Evolutionary conservation across 306 rosid species (phyloP).

Genomic region (Cicer chorassanicum): DNA sequence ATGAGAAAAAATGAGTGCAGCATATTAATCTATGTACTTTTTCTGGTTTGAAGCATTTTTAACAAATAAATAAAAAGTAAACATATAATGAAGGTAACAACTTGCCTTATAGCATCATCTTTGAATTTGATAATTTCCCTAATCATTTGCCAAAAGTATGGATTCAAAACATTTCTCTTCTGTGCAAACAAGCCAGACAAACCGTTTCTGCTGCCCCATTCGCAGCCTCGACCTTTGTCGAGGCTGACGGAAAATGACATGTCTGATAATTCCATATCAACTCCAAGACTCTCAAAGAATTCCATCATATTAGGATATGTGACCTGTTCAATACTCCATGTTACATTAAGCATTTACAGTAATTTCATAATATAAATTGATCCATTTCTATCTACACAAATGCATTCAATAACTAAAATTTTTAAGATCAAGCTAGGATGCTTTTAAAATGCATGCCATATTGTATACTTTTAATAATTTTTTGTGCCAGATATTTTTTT

Average conservation of each 20-base stretch:
- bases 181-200: constrained; percentile 79
- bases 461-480: not conserved
- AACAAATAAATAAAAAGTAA: not conserved
- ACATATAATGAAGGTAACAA: not conserved
- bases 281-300: constrained; percentile 79
- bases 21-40: constrained; percentile 2
- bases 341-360: constrained; percentile 29
- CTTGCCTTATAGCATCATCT: constrained; percentile 71
- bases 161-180: constrained; percentile 70
- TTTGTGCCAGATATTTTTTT: too few species aligned
- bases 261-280: constrained; percentile 83
- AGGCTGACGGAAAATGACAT: constrained; percentile 86
- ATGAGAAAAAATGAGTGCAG: constrained; percentile 10
- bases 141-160: constrained; percentile 81
- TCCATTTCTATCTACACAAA: constrained; percentile 1
- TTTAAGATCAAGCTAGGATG: not conserved
- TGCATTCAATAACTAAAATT: constrained; percentile 13
- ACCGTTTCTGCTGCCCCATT: constrained; percentile 92
- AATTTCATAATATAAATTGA: not conserved
- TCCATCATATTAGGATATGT: constrained; percentile 96
- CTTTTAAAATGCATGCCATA: not conserved
- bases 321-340: constrained; percentile 62
- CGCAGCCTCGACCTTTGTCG: constrained; percentile 74
- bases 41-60: not conserved
- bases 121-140: constrained; percentile 76